Evolutionary conservation across 768 basidiomycete species (phyloP).

Genomic region (Nidularia pulvinata): DNA sequence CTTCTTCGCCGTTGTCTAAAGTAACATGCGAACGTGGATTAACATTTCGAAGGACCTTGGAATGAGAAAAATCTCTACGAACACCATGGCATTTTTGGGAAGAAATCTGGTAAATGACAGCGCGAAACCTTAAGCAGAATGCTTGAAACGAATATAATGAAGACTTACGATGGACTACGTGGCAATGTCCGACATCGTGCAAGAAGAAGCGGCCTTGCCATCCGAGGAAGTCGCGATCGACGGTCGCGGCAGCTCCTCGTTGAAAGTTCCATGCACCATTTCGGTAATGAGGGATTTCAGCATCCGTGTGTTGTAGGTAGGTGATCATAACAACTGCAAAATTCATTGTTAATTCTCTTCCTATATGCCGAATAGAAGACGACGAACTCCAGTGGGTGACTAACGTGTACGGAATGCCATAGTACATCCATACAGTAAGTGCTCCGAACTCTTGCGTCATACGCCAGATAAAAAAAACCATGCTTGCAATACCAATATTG

Average conservation of each 20-base stretch:
- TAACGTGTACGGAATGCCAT: conserved; percentile 52
- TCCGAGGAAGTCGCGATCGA: conserved; percentile 57
- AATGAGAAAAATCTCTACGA: too few relatives aligned
- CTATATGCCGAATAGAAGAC: too few relatives aligned
- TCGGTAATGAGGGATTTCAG: conserved; percentile 55
- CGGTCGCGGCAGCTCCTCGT: conserved; percentile 61
- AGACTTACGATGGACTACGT: too few relatives aligned
- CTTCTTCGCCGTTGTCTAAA: too few relatives aligned
- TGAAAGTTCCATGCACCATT: conserved; percentile 58
- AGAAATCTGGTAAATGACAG: too few relatives aligned
- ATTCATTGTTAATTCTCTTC: too few relatives aligned
- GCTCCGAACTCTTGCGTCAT: conserved; percentile 31
- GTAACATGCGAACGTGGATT: too few relatives aligned
- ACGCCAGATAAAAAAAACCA: conserved; percentile 37
- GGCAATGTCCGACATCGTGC: conserved; percentile 35
- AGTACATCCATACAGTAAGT: conserved; percentile 42
- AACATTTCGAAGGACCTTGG: too few relatives aligned
- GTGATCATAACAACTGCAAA: conserved; percentile 51
- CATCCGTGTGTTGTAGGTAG: conserved; percentile 69
- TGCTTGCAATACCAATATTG: conserved; percentile 52
- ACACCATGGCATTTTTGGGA: too few relatives aligned
- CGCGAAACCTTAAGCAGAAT: too few relatives aligned
- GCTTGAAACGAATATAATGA: too few relatives aligned
- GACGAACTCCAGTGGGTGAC: conserved; percentile 56
- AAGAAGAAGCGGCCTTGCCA: conserved; percentile 70